Conservation (phyloP, 1,284 basidiomycete species). For the Pseudozyma hubeiensis region DNA sequence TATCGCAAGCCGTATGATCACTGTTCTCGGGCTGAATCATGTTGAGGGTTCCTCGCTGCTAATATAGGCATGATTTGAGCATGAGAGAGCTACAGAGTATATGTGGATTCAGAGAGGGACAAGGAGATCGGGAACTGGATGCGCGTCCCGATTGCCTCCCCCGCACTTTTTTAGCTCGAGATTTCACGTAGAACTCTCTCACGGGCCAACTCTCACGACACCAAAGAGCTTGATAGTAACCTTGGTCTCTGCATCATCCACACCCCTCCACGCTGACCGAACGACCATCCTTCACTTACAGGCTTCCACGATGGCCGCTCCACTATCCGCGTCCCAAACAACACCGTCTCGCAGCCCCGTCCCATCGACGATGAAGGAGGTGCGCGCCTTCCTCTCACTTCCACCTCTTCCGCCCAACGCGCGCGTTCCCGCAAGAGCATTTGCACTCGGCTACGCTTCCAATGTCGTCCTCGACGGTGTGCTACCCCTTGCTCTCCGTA, state of each 20-base stretch:
- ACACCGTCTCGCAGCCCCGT: conserved; percentile 23
- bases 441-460: conserved; percentile 42
- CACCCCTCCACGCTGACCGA: too few species aligned
- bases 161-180: conserved; percentile 3
- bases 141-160: neutral
- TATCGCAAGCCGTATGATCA: too few species aligned
- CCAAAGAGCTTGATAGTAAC: neutral
- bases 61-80: too few species aligned
- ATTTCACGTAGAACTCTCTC: conserved; percentile 1
- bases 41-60: too few species aligned
- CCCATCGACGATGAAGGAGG: conserved; percentile 13
- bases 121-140: too few species aligned
- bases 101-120: too few species aligned
- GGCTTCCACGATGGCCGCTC: conserved; percentile 25
- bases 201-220: conserved; percentile 13
- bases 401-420: conserved; percentile 38
- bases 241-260: too few species aligned
- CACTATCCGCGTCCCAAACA: conserved; percentile 40
- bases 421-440: conserved; percentile 36
- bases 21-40: too few species aligned
- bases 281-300: neutral
- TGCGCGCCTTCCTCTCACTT: conserved; percentile 16
- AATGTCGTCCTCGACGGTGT: conserved; percentile 50
- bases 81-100: too few species aligned
- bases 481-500: conserved; percentile 38